A percentile compares a stretch with the other conserved stretches of the same genome.
These are phyloP conservation scores for Podila epigama DNA, from an alignment of 192 early-diverging fungal species.

Conservation along the genomic window DNA sequence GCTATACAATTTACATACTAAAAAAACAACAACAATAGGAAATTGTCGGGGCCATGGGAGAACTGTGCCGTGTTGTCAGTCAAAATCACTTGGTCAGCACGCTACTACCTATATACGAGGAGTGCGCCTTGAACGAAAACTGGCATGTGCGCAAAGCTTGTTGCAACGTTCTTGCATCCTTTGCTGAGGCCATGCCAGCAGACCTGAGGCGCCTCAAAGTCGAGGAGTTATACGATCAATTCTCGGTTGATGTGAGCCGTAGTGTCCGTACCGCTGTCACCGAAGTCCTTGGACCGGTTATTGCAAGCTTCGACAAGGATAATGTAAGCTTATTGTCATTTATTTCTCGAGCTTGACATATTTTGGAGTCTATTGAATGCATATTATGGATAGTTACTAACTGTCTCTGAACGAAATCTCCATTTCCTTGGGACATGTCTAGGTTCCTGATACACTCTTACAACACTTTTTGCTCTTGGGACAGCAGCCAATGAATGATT, in stretches of 20 bases:
- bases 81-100: conserved; percentile 34
- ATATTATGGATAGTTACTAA: too few relatives aligned
- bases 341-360: not conserved
- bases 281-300: conserved; percentile 65
- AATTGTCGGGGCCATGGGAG: conserved; percentile 47
- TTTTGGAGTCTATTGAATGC: not conserved
- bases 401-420: not conserved
- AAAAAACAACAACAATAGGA: conserved; percentile 13
- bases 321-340: not conserved
- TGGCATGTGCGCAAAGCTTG: conserved; percentile 69
- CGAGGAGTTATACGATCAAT: conserved; percentile 56
- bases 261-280: conserved; percentile 62
- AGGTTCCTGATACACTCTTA: conserved; percentile 59
- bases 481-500: conserved; percentile 56
- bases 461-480: conserved; percentile 58
- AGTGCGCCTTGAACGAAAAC: conserved; percentile 58
- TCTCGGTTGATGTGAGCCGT: conserved; percentile 60
- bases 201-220: conserved; percentile 55
- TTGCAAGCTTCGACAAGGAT: conserved; percentile 58
- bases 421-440: not conserved
- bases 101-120: conserved; percentile 61
- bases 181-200: conserved; percentile 54
- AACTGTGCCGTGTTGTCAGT: conserved; percentile 18
- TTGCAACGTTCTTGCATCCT: conserved; percentile 53
- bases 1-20: not conserved